Percentiles rank a stretch among this genome's conserved stretches.
These are phyloP conservation scores for Saccharomycopsis amapae DNA, from an alignment of 805 yeast genomes.

Conservation along the genomic window DNA sequence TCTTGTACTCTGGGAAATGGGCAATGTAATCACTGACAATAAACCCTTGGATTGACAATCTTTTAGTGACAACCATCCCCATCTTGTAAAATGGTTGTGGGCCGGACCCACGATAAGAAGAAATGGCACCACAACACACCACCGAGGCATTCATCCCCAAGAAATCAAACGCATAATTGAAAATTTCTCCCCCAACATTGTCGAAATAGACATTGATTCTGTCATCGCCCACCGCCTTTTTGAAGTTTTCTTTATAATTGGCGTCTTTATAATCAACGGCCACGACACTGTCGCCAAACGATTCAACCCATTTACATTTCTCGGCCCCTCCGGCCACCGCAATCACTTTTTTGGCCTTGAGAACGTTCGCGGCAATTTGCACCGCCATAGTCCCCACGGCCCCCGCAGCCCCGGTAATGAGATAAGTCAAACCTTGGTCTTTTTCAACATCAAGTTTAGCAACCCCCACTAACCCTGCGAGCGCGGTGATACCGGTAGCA, in stretches of 20 bases:
- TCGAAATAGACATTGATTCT: constrained; percentile 46
- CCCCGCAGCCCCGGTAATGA: constrained; percentile 63
- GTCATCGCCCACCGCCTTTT: constrained; percentile 29
- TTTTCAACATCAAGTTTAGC: not conserved
- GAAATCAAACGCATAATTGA: constrained; percentile 33
- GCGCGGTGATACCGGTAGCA: not conserved
- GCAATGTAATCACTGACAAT: constrained; percentile 39
- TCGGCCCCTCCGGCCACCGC: constrained; percentile 57
- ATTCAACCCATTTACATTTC: constrained; percentile 46
- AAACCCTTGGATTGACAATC: constrained; percentile 48
- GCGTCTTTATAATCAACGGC: constrained; percentile 47
- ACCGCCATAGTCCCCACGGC: constrained; percentile 61
- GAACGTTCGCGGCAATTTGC: constrained; percentile 47
- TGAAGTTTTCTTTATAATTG: constrained; percentile 23
- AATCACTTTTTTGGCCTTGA: constrained; percentile 48
- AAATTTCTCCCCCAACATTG: constrained; percentile 56
- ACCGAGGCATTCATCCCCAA: constrained; percentile 37
- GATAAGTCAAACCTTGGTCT: constrained; percentile 34
- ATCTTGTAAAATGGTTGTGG: constrained; percentile 24
- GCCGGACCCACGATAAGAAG: constrained; percentile 43
- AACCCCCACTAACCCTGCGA: not conserved
- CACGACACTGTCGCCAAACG: constrained; percentile 46
- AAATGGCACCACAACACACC: constrained; percentile 57
- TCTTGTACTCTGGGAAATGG: constrained; percentile 34
- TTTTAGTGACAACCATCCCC: constrained; percentile 42